Percentiles rank a stretch among this genome's conserved stretches.
Conservation (phyloP, 768 basidiomycete species). For the Agrocybe praecox region DNA sequence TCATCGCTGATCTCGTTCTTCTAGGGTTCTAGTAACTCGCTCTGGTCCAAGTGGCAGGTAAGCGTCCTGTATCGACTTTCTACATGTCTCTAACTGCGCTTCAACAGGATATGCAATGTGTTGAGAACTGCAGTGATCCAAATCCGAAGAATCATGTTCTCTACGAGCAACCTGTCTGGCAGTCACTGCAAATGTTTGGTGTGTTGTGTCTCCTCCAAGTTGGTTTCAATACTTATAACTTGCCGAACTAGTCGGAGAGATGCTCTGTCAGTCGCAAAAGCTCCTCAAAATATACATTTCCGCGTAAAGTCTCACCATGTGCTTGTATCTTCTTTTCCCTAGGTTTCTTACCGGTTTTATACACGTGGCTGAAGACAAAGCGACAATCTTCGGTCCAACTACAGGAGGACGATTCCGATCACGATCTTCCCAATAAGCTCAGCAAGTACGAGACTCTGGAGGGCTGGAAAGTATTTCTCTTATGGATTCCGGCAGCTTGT, state of each 20-base stretch:
- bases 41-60: constrained; percentile 86
- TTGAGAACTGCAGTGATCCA: constrained; percentile 82
- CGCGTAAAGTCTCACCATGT: constrained; percentile 23
- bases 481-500: constrained; percentile 89
- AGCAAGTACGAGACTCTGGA: constrained; percentile 45
- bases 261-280: constrained; percentile 70
- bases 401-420: constrained; percentile 46
- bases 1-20: not conserved
- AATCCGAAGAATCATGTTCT: constrained; percentile 64
- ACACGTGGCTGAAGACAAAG: constrained; percentile 60
- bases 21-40: constrained; percentile 78
- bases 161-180: constrained; percentile 96
- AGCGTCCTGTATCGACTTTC: constrained; percentile 16
- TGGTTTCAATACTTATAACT: constrained; percentile 21
- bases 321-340: constrained; percentile 23
- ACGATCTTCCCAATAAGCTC: constrained; percentile 41
- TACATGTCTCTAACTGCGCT: constrained; percentile 2
- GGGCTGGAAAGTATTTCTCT: constrained; percentile 72
- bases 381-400: constrained; percentile 56
- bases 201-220: constrained; percentile 30
- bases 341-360: constrained; percentile 88
- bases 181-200: constrained; percentile 90
- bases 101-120: constrained; percentile 93
- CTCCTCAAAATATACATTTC: constrained; percentile 3
- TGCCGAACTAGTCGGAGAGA: constrained; percentile 79